These are phyloP conservation scores for Alternaria angustiovoidea DNA, from an alignment of 2,329 filamentous ascomycete species.

Conservation along the genomic window DNA sequence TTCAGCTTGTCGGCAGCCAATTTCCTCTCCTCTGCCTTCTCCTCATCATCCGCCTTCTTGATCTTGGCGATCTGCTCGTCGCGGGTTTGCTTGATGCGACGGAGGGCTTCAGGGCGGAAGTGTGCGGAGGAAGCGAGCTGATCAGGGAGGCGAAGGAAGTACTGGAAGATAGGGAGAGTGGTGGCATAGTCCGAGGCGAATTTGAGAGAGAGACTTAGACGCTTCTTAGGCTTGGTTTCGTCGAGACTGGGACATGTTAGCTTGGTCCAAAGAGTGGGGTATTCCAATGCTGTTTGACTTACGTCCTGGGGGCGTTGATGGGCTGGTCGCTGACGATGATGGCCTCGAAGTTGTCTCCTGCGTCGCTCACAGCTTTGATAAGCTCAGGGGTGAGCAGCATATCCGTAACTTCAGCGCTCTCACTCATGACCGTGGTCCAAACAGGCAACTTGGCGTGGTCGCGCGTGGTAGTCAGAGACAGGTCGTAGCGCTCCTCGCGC, in stretches of 20 bases:
- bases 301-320: conserved; percentile 84
- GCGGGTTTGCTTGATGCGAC: conserved; percentile 81
- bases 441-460: conserved; percentile 87
- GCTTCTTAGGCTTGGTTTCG: conserved; percentile 85
- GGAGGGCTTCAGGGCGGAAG: conserved; percentile 87
- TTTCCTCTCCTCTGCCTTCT: conserved; percentile 69
- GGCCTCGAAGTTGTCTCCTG: conserved; percentile 80
- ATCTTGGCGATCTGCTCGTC: conserved; percentile 83
- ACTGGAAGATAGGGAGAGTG: conserved; percentile 78
- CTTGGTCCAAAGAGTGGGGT: too few relatives aligned
- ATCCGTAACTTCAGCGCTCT: conserved; percentile 94
- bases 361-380: conserved; percentile 77
- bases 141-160: conserved; percentile 87
- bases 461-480: conserved; percentile 92
- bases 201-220: conserved; percentile 77
- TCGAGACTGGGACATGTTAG: conserved; percentile 68
- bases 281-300: conserved; percentile 50
- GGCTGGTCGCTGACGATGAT: conserved; percentile 91
- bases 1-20: conserved; percentile 69
- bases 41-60: conserved; percentile 77
- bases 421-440: conserved; percentile 95
- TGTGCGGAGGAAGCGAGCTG: conserved; percentile 76
- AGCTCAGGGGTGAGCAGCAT: conserved; percentile 87
- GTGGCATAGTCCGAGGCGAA: conserved; percentile 66
- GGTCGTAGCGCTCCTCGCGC: conserved; percentile 91